Conservation (phyloP, 2,329 filamentous ascomycete genomes). For the Rosellinia necatrix region DNA sequence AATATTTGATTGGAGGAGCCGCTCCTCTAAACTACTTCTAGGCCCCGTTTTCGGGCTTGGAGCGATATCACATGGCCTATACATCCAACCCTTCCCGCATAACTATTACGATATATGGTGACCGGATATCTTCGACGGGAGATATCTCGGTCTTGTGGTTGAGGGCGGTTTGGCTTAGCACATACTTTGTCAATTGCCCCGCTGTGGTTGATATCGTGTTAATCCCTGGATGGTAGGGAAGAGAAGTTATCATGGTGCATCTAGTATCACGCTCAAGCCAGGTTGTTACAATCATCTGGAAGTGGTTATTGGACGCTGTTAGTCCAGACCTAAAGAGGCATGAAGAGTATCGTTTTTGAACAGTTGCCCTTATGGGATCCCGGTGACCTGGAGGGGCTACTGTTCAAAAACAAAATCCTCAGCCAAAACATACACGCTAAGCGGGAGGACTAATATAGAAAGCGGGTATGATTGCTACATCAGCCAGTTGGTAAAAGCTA, state of each 20-base stretch:
- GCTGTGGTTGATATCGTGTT: neutral
- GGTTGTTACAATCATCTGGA: no score
- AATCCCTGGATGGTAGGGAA: neutral
- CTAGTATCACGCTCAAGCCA: no score
- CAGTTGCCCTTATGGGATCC: no score
- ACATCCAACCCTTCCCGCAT: constrained; percentile 7
- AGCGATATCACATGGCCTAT: constrained; percentile 4
- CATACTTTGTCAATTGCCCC: no score
- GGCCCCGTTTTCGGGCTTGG: constrained; percentile 33
- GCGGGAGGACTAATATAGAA: no score
- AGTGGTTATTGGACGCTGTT: neutral
- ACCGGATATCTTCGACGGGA: constrained; percentile 18
- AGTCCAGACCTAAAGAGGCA: no score
- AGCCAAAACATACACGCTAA: no score
- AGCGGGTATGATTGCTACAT: no score
- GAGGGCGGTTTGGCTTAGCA: constrained; percentile 9
- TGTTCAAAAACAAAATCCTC: no score
- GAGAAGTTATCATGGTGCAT: neutral
- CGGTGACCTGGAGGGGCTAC: no score
- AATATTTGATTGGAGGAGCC: neutral
- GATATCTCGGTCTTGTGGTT: constrained; percentile 32
- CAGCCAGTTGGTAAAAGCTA: no score
- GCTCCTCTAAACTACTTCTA: neutral
- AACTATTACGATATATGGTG: constrained; percentile 21
- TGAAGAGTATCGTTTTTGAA: no score